Evolutionary conservation across 2,329 filamentous ascomycete species (phyloP).

Genomic region (Diplocarpon rosae): DNA sequence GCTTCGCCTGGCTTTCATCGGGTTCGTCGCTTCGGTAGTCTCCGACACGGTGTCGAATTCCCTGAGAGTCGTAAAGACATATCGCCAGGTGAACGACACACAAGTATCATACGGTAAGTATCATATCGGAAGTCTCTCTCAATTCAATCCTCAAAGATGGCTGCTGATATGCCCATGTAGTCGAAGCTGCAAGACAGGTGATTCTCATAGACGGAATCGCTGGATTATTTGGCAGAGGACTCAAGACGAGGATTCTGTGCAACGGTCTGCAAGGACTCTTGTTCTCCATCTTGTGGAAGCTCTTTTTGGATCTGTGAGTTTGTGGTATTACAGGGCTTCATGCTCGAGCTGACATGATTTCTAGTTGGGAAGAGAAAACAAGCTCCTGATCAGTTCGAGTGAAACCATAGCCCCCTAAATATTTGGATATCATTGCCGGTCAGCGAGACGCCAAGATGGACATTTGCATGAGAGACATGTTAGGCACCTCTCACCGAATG

Average conservation of each 20-base stretch:
- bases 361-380: constrained; percentile 9
- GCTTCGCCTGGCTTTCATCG: constrained; percentile 33
- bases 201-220: constrained; percentile 32
- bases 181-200: constrained; percentile 33
- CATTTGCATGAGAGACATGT: too few relatives aligned
- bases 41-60: constrained; percentile 39
- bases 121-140: neutral
- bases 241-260: constrained; percentile 37
- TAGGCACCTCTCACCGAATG: too few relatives aligned
- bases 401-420: neutral
- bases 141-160: neutral
- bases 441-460: too few relatives aligned
- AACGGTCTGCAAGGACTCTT: constrained; percentile 37
- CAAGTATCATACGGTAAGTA: constrained; percentile 35
- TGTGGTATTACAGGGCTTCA: too few relatives aligned
- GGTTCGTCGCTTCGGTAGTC: constrained; percentile 35
- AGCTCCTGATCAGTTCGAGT: constrained; percentile 1
- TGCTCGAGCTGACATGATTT: neutral
- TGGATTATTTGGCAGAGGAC: constrained; percentile 35
- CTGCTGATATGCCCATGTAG: constrained; percentile 18
- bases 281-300: constrained; percentile 39
- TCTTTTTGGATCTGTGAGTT: constrained; percentile 37
- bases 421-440: too few relatives aligned
- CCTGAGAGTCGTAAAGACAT: constrained; percentile 37
- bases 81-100: constrained; percentile 38